Evolutionary conservation across 148 eudicot genomes (phyloP).

Genomic region (Silene latifolia): DNA sequence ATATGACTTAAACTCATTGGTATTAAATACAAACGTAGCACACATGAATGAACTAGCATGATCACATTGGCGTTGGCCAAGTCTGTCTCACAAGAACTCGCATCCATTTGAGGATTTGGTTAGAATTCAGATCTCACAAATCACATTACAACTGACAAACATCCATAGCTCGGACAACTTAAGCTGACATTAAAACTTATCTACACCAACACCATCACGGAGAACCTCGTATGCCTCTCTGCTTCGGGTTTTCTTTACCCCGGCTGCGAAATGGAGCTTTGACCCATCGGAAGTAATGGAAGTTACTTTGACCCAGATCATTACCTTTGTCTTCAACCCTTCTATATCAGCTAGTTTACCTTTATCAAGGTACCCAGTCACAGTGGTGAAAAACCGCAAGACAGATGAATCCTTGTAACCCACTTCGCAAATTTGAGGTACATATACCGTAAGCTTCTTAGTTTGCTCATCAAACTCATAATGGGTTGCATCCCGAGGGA

Average conservation of each 20-base stretch:
- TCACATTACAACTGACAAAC: conserved; percentile 4
- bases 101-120: conserved; percentile 5
- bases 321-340: conserved; percentile 84
- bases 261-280: conserved; percentile 72
- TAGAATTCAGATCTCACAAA: neutral
- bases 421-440: conserved; percentile 82
- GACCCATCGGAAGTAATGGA: conserved; percentile 64
- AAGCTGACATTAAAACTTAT: conserved; percentile 39
- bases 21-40: neutral
- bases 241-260: conserved; percentile 74
- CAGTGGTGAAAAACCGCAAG: conserved; percentile 69
- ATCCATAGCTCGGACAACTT: too few relatives aligned
- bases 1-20: neutral
- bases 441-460: conserved; percentile 61
- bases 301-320: conserved; percentile 86
- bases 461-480: conserved; percentile 91
- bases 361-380: conserved; percentile 82
- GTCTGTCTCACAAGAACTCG: neutral
- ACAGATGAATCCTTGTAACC: conserved; percentile 89
- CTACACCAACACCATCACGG: conserved; percentile 66
- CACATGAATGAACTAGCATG: neutral
- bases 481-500: conserved; percentile 91
- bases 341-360: conserved; percentile 82
- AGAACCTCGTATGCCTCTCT: conserved; percentile 82
- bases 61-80: neutral